Evolutionary conservation across 148 eudicot genomes (phyloP).

Genomic region (Fagopyrum homotropicum): DNA sequence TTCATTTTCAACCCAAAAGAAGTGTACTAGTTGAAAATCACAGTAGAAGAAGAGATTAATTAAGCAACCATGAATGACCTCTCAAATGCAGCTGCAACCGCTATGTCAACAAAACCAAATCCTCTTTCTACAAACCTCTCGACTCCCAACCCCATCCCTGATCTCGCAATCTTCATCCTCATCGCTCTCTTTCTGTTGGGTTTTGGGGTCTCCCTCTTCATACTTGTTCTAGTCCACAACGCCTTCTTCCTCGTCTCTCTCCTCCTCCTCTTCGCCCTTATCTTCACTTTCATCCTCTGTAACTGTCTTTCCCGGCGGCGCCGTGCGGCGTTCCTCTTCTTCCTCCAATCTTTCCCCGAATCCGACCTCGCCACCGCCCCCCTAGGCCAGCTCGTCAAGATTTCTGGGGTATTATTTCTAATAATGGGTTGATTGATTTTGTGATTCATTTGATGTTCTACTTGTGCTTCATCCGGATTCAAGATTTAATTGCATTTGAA

Average conservation of each 20-base stretch:
- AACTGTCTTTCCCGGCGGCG: conserved; percentile 24
- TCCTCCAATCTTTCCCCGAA: conserved; percentile 35
- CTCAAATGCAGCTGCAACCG: conserved; percentile 21
- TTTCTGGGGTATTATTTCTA: conserved; percentile 34
- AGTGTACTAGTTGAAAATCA: not conserved
- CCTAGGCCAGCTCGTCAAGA: conserved; percentile 48
- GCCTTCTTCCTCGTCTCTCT: conserved; percentile 27
- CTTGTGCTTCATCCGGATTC: not conserved
- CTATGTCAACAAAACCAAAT: too few relatives aligned
- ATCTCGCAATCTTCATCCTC: conserved; percentile 21
- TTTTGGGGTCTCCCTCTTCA: conserved; percentile 32
- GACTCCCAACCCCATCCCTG: conserved; percentile 24
- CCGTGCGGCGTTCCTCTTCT: conserved; percentile 21
- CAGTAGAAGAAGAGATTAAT: conserved; percentile 15
- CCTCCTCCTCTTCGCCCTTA: conserved; percentile 25
- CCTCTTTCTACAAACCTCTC: conserved; percentile 15
- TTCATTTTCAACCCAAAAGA: too few relatives aligned
- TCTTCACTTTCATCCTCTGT: conserved; percentile 30
- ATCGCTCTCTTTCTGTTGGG: conserved; percentile 29
- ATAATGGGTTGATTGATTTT: not conserved
- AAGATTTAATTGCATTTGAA: not conserved
- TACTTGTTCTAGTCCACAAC: conserved; percentile 36
- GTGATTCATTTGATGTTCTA: not conserved
- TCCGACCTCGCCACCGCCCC: conserved; percentile 38
- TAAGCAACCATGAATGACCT: conserved; percentile 25